These are phyloP conservation scores for Stereum hirsutum DNA, from an alignment of 1,284 basidiomycete genomes.

Conservation along the genomic window DNA sequence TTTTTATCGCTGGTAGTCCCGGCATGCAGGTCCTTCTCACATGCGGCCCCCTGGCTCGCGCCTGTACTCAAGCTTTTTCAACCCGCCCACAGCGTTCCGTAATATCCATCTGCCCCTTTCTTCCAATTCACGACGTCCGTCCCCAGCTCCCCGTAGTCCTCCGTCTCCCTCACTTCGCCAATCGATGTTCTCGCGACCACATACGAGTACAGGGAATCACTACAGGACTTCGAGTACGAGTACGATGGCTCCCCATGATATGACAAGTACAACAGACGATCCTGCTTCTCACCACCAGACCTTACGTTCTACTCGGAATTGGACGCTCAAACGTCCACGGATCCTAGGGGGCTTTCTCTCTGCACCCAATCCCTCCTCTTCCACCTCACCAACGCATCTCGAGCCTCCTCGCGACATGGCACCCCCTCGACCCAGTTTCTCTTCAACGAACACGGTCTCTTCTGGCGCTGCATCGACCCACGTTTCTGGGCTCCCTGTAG, in stretches of 20 bases:
- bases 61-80: constrained; percentile 26
- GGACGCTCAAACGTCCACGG: constrained; percentile 45
- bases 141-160: constrained; percentile 22
- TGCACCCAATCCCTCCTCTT: no score
- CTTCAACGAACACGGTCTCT: constrained; percentile 50
- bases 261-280: constrained; percentile 3
- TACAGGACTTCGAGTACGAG: no score
- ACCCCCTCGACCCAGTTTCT: constrained; percentile 57
- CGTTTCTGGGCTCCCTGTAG: no score
- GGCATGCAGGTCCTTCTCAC: not conserved
- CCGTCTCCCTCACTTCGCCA: constrained; percentile 16
- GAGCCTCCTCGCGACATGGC: constrained; percentile 14
- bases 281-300: constrained; percentile 12
- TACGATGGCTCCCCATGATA: no score
- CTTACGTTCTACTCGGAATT: constrained; percentile 15
- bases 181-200: constrained; percentile 29
- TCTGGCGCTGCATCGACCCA: constrained; percentile 32
- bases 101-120: constrained; percentile 41
- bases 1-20: constrained; percentile 4
- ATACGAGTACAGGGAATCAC: constrained; percentile 16
- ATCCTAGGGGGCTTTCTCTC: constrained; percentile 55
- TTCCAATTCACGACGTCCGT: constrained; percentile 29
- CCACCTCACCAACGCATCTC: constrained; percentile 18
- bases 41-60: constrained; percentile 13
- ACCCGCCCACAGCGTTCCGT: constrained; percentile 43